Conservation (phyloP, 2,329 filamentous ascomycete species). For the Fusarium tjaetaba region DNA sequence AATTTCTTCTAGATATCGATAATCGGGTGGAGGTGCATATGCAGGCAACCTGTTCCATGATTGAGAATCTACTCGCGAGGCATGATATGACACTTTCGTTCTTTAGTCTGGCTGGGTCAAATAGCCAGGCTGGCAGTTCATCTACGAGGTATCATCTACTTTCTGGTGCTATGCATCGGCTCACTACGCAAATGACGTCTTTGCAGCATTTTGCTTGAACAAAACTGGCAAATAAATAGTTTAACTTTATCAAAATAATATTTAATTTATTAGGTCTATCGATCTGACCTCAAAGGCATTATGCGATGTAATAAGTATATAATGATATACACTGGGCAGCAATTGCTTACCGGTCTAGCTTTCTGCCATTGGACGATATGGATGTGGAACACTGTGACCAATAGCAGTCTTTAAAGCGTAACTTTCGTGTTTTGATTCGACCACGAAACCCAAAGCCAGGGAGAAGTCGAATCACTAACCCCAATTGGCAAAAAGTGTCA, state of each 20-base stretch:
- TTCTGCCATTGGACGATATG: background rate
- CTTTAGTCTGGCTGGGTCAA: rapidly evolving
- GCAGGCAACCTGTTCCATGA: rapidly evolving
- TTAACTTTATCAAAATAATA: too few relatives aligned
- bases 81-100: rapidly evolving
- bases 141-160: background rate
- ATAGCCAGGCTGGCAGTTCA: background rate
- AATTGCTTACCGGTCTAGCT: background rate
- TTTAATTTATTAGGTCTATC: background rate
- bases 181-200: background rate
- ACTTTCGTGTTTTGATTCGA: background rate
- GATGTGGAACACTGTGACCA: background rate
- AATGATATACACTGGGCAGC: background rate
- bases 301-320: too few relatives aligned
- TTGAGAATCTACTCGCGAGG: background rate
- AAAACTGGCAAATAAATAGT: too few relatives aligned
- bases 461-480: background rate
- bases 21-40: background rate
- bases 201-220: rapidly evolving
- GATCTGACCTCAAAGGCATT: background rate
- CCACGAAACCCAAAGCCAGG: background rate
- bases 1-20: background rate
- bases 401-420: background rate
- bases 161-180: background rate
- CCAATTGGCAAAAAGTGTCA: background rate